Base-by-base conservation (phyloP, 176 grass and related monocot genomes). In the Eragrostis curvula region DNA sequence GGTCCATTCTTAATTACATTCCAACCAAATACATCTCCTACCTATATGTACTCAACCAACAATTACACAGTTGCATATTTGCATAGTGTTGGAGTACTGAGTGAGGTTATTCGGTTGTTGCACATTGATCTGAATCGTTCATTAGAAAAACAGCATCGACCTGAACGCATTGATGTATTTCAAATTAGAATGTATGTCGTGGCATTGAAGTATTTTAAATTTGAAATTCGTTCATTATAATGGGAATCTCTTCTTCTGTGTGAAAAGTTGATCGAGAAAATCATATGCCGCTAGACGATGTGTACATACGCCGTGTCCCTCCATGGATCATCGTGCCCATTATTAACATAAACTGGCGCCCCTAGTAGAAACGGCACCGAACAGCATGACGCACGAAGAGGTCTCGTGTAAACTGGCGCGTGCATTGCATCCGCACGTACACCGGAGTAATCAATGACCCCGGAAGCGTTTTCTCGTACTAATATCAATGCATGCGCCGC, bases 361-460 rank as follows among this genome's bases (percentile, higher is more conserved):
- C 56, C 56, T 14, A 69, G 21, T 69, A 24, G 23, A 70, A 25
- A 59, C 25, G 59, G 58, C 10, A 61, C 3, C 13, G 8, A 61
- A 28, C 24, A 61, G 58, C 58, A 61, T 24, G 58, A 58, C 55
- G n/a, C 32, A 36, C 55, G 20, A 8, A n/a, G 53, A 1, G 6
- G 0, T 5, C 18, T 55, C 51, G 18, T 21, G 52, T 55, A 55
- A 55, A 55, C 8, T 9, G 9, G 21, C 21, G n/a, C 56, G 56
- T 23, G 56, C 56, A 25, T 41, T 13, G 39, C 39, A 45, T 28
- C 2, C 27, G 55, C 74, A 61, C 56, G 40, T 28, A 47, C 57
- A 77, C 74, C 57, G 56, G 55, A 13, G 25, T 25, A 46, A 61
- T 61, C 20, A 45, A 75, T 75, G 72, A n/a, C 21, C 2, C 45